Percentiles rank a stretch among this genome's conserved stretches.
Evolutionary conservation across 192 early-diverging fungal species (phyloP).

Genomic region (Polychytrium aggregatum): DNA sequence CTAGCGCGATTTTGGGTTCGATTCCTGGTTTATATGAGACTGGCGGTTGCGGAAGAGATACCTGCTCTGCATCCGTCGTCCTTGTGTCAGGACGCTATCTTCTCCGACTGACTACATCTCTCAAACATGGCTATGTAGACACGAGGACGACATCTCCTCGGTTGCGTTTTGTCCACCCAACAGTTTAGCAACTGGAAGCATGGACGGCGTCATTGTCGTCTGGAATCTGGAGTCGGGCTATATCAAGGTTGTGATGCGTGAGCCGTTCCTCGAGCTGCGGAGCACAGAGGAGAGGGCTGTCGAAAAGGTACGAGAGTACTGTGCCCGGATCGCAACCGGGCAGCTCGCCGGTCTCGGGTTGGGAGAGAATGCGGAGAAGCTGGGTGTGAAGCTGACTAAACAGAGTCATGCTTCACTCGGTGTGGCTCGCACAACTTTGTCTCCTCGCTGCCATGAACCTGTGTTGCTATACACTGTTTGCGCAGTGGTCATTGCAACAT

Average conservation of each 20-base stretch:
- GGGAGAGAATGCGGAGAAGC: no score
- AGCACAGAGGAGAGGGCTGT: conserved; percentile 41
- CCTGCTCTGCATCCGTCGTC: no score
- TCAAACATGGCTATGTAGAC: no score
- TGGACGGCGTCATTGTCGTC: conserved; percentile 35
- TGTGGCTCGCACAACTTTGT: conserved; percentile 4
- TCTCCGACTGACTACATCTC: no score
- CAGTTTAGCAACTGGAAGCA: conserved; percentile 26
- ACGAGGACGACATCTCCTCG: conserved; percentile 42
- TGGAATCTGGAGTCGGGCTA: conserved; percentile 41
- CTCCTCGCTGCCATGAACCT: conserved; percentile 3
- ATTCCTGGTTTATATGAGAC: no score
- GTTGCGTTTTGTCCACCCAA: conserved; percentile 38
- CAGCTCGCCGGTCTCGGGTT: no score
- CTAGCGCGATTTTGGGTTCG: no score
- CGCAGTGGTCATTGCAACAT: conserved; percentile 6
- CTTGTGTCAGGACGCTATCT: no score
- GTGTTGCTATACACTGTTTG: background rate
- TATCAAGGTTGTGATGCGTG: conserved; percentile 24
- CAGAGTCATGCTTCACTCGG: no score
- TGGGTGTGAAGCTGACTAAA: no score
- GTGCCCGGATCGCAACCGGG: no score
- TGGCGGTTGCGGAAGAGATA: no score
- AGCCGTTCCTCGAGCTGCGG: conserved; percentile 34
- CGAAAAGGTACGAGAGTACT: conserved; percentile 39